These are phyloP conservation scores for Hypoxylon intermedium DNA, from an alignment of 495 filamentous ascomycete genomes.

Conservation along the genomic window DNA sequence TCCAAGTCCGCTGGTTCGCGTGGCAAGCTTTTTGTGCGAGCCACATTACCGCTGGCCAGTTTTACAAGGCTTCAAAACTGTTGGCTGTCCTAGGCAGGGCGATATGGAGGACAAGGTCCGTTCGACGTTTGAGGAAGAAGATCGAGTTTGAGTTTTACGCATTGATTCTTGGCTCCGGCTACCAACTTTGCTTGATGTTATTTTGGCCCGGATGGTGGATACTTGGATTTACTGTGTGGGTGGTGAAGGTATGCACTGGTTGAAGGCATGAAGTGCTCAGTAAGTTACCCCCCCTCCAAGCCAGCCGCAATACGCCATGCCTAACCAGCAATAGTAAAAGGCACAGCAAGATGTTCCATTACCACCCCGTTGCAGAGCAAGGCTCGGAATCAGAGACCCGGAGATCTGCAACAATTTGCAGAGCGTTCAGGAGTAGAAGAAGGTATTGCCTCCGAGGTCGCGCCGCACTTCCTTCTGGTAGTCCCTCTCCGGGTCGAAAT, in stretches of 20 bases:
- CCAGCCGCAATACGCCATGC: background rate
- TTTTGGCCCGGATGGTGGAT: constrained; percentile 61
- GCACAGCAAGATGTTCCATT: background rate
- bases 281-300: constrained; percentile 1
- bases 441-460: constrained; percentile 87
- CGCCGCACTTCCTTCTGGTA: constrained; percentile 81
- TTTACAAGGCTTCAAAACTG: constrained; percentile 14
- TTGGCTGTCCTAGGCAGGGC: constrained; percentile 7
- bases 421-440: constrained; percentile 74
- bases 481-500: constrained; percentile 88
- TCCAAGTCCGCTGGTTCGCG: constrained; percentile 36
- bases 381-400: background rate
- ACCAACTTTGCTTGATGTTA: constrained; percentile 48
- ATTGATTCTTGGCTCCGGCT: constrained; percentile 52
- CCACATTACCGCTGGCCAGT: constrained; percentile 28
- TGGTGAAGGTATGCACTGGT: background rate
- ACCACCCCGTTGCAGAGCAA: background rate
- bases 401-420: background rate
- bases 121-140: constrained; percentile 46
- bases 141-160: constrained; percentile 54
- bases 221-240: constrained; percentile 33
- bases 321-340: background rate
- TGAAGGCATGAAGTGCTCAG: background rate
- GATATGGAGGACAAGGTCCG: constrained; percentile 44
- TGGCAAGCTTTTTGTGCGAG: constrained; percentile 25